Evolutionary conservation across 495 filamentous ascomycete genomes (phyloP), one percentile per base, ranked within the genome.

Genomic region (Aspergillus bertholletiae): DNA sequence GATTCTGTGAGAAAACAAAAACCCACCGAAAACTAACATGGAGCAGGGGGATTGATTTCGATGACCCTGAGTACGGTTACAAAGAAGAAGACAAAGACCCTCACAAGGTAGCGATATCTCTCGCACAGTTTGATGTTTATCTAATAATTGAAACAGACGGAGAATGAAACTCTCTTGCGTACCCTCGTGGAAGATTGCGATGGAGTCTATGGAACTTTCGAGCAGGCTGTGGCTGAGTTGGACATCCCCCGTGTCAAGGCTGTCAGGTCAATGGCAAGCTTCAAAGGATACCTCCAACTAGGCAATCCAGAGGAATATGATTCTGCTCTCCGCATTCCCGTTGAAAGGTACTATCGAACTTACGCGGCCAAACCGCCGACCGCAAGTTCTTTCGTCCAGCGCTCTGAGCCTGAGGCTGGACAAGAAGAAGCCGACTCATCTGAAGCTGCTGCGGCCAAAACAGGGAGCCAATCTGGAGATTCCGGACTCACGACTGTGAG

Each of bases 31-130:
- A 27, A 46, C 67, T 79, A 65, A 79, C 50, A n/a, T 41, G 41
- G 12, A 24, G n/a, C 56, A 96, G 91, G 49, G 94, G 94, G 7
- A 81, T 92, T 23, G 94, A 99, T 70, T 97, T 97, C 67, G 92
- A 99, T 60, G 95, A 97, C 72, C 64, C 84, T 4, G 92, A 96
- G 27, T 96, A 84, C 62, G 92, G 92, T 24, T 87, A 89, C 62
- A 95, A 93, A 68, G 93, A 99, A 74, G 93, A 99, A 69, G 84
- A 88, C 59, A 99, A 99, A 69, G 75, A 82, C 46, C 53, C 60
- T 3, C 55, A 66, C 51, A 97, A 97, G 78, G 81, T 85, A 59
- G 27, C 41, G 18, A 0, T 7, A 37, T 39, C 7, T 15, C 20
- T 28, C 37, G n/a, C 22, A 55, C 15, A 11, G 5, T 7, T 26